phyloP scores from a whole-genome alignment of 768 basidiomycete species.

The Piloderma croceum region DNA sequence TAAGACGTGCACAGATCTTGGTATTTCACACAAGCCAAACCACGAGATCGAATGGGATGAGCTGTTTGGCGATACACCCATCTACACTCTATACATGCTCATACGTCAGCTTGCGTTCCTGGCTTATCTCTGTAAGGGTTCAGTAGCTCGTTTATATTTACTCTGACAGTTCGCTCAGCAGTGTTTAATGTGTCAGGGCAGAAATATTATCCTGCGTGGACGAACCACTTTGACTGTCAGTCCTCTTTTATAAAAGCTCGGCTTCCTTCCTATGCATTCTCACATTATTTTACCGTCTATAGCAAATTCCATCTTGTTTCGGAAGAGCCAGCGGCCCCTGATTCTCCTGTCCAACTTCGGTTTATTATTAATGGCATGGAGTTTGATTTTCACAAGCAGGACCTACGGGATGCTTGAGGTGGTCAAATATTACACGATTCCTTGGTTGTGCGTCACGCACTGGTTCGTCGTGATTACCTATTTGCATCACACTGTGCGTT shows the following conservation, averaged over 20 bases:
- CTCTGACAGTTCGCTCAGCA: slow-evolving; percentile 23
- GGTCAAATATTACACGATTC: slow-evolving; percentile 45
- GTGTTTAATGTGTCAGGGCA: slow-evolving; percentile 61
- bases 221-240: slow-evolving; percentile 64
- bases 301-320: slow-evolving; percentile 57
- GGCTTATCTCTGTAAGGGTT: slow-evolving; percentile 49
- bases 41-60: slow-evolving; percentile 46
- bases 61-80: slow-evolving; percentile 52
- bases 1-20: slow-evolving; percentile 33
- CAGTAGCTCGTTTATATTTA: slow-evolving; percentile 18
- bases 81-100: slow-evolving; percentile 48
- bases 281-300: no score
- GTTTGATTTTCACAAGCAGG: slow-evolving; percentile 30
- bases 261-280: neutral
- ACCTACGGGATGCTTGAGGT: slow-evolving; percentile 36
- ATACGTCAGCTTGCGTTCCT: slow-evolving; percentile 42
- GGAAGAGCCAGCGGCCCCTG: slow-evolving; percentile 41
- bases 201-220: slow-evolving; percentile 52
- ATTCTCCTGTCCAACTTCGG: slow-evolving; percentile 56
- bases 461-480: slow-evolving; percentile 53
- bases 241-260: slow-evolving; percentile 2
- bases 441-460: slow-evolving; percentile 51
- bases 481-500: slow-evolving; percentile 66
- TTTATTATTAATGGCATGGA: slow-evolving; percentile 43
- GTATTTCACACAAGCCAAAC: slow-evolving; percentile 29